Base-by-base conservation (phyloP, 2,329 filamentous ascomycete genomes). In the Cercospora zeina region DNA sequence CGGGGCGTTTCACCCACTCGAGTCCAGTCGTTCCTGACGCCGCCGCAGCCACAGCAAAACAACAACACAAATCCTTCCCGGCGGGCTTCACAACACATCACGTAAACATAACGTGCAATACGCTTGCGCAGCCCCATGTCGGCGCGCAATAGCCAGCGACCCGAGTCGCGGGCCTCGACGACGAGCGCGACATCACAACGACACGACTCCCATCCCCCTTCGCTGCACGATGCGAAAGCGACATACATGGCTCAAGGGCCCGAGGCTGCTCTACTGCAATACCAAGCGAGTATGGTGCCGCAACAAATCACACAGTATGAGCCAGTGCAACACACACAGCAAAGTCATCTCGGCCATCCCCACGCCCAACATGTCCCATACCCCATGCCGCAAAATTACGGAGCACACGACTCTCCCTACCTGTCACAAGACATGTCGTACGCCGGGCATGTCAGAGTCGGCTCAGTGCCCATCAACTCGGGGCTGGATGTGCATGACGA, bases 401-500 rank as follows among this genome's bases (percentile, higher is more conserved):
- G 56, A 13, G 53, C 63, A 16, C 67, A 71, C 31, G 71, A 72
- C 31, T 67, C 69, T 49, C 62, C 68, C 7, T 72, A 68, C 36
- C 55, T 71, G 59, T 45, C 42, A 45, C 64, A 68, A 51, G 69
- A 74, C n/a, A 66, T 68, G 62, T 59, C 59, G 14, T 73, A 69
- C 61, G 51, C 61, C 11, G 66, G 67, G 36, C 70, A 71, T 54
- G 54, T 66, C 2, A 66, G 72, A 21, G 59, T 71, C 30, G 70
- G 67, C 14, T 73, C 72, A 5, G 66, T 71, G 21, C 67, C 72
- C 7, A 36, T 69, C 7, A 65, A 67, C 24, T 59, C 64, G 14
- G 63, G 64, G 2, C 60, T 66, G 11, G 71, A 73, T 42, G 71
- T 77, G 39, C 68, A 71, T 4, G 78, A 80, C 27, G 78, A 79